Evolutionary conservation across 306 rosid species (phyloP).

Genomic region (Comarum palustre): DNA sequence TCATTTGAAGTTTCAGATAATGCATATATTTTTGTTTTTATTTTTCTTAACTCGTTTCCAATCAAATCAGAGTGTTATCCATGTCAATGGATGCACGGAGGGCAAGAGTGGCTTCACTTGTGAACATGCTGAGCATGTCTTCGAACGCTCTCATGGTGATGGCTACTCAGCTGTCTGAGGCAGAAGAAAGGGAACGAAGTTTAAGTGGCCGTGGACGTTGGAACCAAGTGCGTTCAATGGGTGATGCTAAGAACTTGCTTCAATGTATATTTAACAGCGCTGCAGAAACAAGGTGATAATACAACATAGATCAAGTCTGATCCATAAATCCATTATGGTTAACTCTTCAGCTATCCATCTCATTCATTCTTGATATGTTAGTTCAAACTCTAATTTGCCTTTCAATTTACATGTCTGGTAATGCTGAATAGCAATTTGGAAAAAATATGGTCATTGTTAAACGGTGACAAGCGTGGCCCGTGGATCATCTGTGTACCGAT

Average conservation of each 20-base stretch:
- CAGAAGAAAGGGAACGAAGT: slow-evolving; percentile 61
- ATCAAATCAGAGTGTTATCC: slow-evolving; percentile 53
- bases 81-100: slow-evolving; percentile 59
- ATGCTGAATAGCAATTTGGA: neutral
- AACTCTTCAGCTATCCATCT: neutral
- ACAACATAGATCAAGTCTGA: slow-evolving; percentile 22
- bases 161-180: slow-evolving; percentile 75
- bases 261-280: slow-evolving; percentile 57
- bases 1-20: neutral
- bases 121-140: slow-evolving; percentile 65
- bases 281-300: slow-evolving; percentile 63
- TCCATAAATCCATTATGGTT: neutral
- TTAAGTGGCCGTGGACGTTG: slow-evolving; percentile 64
- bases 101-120: slow-evolving; percentile 70
- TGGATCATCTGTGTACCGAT: too few relatives aligned
- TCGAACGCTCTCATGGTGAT: slow-evolving; percentile 59
- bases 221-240: slow-evolving; percentile 75
- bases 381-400: neutral
- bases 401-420: neutral
- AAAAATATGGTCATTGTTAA: neutral
- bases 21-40: neutral
- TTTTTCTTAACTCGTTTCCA: slow-evolving; percentile 1
- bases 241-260: slow-evolving; percentile 72
- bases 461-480: too few relatives aligned
- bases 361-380: neutral